phyloP scores from a whole-genome alignment of 140 eudicot genomes.

The Oenanthe javanica region DNA sequence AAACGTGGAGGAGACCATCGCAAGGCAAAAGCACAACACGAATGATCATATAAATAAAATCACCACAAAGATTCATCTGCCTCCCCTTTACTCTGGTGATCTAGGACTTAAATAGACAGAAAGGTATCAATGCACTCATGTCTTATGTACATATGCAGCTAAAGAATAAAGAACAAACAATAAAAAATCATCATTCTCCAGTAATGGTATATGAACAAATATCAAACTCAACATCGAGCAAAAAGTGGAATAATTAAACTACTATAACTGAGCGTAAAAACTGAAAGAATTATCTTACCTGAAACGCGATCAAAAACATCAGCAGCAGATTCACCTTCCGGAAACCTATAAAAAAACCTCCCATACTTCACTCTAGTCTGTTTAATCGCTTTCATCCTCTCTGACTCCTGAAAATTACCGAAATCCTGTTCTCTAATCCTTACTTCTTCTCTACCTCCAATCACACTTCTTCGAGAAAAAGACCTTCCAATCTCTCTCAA shows the following conservation, averaged over 20 bases:
- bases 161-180: background rate
- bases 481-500: slow-evolving; percentile 75
- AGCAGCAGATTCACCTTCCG: slow-evolving; percentile 95
- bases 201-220: background rate
- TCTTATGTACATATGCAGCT: background rate
- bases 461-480: slow-evolving; percentile 42
- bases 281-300: slow-evolving; percentile 28
- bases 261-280: background rate
- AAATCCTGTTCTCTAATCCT: slow-evolving; percentile 90
- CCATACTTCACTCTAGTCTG: slow-evolving; percentile 74
- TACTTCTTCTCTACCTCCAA: slow-evolving; percentile 87
- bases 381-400: slow-evolving; percentile 69
- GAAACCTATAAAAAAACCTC: slow-evolving; percentile 75
- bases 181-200: background rate
- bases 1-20: background rate
- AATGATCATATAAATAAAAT: background rate
- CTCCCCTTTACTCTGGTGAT: background rate
- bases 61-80: background rate
- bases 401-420: slow-evolving; percentile 84
- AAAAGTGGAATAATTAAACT: background rate
- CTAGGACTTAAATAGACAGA: background rate
- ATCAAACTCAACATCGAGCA: background rate
- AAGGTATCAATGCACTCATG: background rate
- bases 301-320: slow-evolving; percentile 95
- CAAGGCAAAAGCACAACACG: background rate